phyloP scores from a whole-genome alignment of 2,329 filamentous ascomycete species.

The Thelonectria blattea region DNA sequence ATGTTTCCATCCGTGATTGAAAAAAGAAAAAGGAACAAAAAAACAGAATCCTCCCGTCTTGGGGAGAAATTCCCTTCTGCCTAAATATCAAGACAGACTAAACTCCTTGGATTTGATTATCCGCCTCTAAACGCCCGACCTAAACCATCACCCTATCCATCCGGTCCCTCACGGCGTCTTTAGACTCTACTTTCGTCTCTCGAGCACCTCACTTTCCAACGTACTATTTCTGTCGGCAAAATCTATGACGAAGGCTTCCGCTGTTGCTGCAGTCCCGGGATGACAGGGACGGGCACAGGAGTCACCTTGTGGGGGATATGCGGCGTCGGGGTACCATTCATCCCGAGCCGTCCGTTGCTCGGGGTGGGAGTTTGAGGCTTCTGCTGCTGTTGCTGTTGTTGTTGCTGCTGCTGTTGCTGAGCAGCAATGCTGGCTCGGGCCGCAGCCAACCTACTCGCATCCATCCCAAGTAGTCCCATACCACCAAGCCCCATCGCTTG shows the following conservation, averaged over 20 bases:
- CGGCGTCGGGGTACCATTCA: slow-evolving; percentile 45
- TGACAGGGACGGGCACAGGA: slow-evolving; percentile 51
- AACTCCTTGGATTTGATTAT: slow-evolving; percentile 25
- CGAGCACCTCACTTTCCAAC: slow-evolving; percentile 18
- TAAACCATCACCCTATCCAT: slow-evolving; percentile 12
- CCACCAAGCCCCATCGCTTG: slow-evolving; percentile 38
- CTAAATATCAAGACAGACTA: slow-evolving; percentile 4
- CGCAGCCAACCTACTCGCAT: slow-evolving; percentile 41
- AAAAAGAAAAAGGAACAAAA: too few relatives aligned
- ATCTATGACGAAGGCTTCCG: slow-evolving; percentile 36
- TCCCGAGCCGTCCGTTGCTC: slow-evolving; percentile 37
- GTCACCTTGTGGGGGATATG: slow-evolving; percentile 50
- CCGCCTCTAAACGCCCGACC: slow-evolving; percentile 37
- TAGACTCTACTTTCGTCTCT: not conserved
- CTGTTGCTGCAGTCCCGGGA: slow-evolving; percentile 47
- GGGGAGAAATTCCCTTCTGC: slow-evolving; percentile 4
- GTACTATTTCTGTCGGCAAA: not conserved
- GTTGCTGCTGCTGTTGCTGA: slow-evolving; percentile 24
- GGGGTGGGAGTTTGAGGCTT: slow-evolving; percentile 47
- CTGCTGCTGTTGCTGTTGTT: slow-evolving; percentile 34
- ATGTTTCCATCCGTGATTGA: slow-evolving; percentile 11
- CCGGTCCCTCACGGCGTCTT: not conserved
- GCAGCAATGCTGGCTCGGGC: slow-evolving; percentile 46
- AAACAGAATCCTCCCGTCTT: slow-evolving; percentile 4
- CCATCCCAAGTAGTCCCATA: slow-evolving; percentile 34